Conservation (phyloP, 2,329 filamentous ascomycete genomes). For the Fusarium bactridioides region DNA sequence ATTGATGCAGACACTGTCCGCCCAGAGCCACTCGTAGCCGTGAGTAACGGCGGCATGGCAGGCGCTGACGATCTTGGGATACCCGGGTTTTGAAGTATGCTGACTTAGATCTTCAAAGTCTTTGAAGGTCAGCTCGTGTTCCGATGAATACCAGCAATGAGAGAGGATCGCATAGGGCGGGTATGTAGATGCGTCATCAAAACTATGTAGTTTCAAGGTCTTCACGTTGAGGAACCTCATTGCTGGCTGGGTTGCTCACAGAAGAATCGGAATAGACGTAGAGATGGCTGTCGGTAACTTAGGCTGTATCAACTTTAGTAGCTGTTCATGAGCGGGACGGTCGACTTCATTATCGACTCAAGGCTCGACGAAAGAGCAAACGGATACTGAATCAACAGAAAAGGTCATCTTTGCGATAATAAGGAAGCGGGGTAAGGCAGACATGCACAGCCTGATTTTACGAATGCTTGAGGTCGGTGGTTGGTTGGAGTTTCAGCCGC, state of each 20-base stretch:
- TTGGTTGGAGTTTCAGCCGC: not conserved
- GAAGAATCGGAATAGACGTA: too few relatives aligned
- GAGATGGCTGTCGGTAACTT: not conserved
- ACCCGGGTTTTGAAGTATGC: not conserved
- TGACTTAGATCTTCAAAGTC: not conserved
- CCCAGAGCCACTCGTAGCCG: not conserved
- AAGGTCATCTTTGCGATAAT: not conserved
- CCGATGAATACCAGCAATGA: not conserved
- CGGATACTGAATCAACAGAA: accelerated
- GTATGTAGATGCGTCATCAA: not conserved
- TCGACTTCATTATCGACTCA: accelerated
- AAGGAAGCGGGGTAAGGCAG: not conserved
- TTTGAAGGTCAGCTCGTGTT: not conserved
- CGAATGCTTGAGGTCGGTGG: not conserved
- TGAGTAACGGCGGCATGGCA: accelerated
- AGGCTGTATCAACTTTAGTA: not conserved
- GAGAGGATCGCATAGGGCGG: not conserved
- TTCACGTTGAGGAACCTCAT: not conserved
- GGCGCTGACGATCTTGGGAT: not conserved
- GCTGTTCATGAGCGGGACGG: not conserved
- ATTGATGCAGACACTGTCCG: not conserved
- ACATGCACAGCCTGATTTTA: not conserved
- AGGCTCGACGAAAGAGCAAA: accelerated
- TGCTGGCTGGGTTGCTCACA: accelerated
- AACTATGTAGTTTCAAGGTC: not conserved